These are phyloP conservation scores for Rutstroemia sp. DNA, from an alignment of 2,329 filamentous ascomycete species.

Conservation along the genomic window DNA sequence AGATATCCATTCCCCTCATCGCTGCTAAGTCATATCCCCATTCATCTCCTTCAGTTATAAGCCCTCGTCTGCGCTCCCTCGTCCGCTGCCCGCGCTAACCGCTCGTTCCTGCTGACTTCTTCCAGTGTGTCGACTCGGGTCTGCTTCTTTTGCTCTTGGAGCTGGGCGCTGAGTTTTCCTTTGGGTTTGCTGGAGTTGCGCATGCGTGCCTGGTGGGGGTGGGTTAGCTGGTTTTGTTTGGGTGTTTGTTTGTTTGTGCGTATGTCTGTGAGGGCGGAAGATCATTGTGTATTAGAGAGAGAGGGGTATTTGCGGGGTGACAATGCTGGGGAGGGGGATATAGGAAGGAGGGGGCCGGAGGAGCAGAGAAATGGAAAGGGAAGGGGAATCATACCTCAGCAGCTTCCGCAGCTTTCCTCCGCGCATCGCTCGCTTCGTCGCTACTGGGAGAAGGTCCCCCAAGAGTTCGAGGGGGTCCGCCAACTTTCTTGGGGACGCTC, in stretches of 20 bases:
- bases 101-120: conserved; percentile 59
- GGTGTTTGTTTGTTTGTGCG: not conserved
- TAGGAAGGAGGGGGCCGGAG: too few species aligned
- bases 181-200: conserved; percentile 40
- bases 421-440: conserved; percentile 46
- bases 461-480: conserved; percentile 55
- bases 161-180: conserved; percentile 58
- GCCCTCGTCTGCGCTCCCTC: conserved; percentile 46
- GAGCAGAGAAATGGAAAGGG: not conserved
- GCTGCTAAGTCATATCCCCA: not conserved
- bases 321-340: not conserved
- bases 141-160: conserved; percentile 70
- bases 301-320: not conserved
- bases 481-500: conserved; percentile 44
- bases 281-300: not conserved
- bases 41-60: conserved; percentile 43
- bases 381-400: conserved; percentile 45
- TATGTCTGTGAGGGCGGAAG: not conserved
- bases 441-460: conserved; percentile 44
- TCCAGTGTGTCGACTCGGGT: conserved; percentile 62
- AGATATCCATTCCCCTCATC: not conserved
- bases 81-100: conserved; percentile 57
- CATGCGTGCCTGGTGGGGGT: not conserved
- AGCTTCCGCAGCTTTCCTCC: conserved; percentile 67
- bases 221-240: not conserved